Percentiles rank a stretch among this genome's conserved stretches.
phyloP scores from a whole-genome alignment of 805 yeast species.

The Metschnikowia kofuensis region DNA sequence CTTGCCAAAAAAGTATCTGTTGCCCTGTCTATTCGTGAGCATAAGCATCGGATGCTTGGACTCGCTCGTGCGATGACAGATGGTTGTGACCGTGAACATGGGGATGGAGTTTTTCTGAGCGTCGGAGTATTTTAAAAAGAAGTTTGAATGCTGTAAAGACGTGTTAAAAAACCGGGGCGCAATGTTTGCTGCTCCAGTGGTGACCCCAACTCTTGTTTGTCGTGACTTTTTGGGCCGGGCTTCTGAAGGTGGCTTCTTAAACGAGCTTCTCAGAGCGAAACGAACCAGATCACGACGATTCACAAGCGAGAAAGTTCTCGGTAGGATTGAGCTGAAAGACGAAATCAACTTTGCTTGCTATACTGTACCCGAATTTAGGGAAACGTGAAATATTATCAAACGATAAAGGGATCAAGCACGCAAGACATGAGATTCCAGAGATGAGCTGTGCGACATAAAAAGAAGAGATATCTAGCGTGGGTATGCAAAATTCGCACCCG shows the following conservation, averaged over 20 bases:
- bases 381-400: too few species aligned
- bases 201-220: neutral
- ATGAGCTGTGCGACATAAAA: too few species aligned
- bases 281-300: constrained; percentile 5
- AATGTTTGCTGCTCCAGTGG: constrained; percentile 8
- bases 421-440: too few species aligned
- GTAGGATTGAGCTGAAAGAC: constrained; percentile 2
- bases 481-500: constrained; percentile 2
- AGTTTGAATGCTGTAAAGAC: constrained; percentile 2
- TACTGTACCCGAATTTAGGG: too few species aligned
- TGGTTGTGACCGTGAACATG: constrained; percentile 51
- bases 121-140: constrained; percentile 9
- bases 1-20: constrained; percentile 68
- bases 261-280: constrained; percentile 7
- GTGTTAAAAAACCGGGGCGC: constrained; percentile 14
- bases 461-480: neutral
- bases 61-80: constrained; percentile 56
- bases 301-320: constrained; percentile 7
- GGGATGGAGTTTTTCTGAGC: constrained; percentile 1
- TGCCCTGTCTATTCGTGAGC: constrained; percentile 49
- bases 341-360: constrained; percentile 10
- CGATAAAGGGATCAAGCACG: too few species aligned
- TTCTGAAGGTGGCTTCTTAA: neutral
- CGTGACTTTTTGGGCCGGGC: neutral
- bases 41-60: constrained; percentile 54